These are phyloP conservation scores for Mycena floridula DNA, from an alignment of 768 basidiomycete species.

Conservation along the genomic window DNA sequence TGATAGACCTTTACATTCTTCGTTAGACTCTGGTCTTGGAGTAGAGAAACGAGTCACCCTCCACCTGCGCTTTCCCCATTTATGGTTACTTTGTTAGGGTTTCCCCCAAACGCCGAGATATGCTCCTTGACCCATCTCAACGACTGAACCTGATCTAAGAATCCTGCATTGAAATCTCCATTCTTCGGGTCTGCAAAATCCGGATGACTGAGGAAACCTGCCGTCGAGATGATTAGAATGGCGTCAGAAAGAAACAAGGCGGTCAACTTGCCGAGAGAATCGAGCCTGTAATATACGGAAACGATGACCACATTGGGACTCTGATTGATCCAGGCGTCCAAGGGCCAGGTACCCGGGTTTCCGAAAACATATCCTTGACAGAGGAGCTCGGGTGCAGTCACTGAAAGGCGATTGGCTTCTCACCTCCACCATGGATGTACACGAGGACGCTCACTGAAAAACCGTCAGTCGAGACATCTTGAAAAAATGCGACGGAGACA, in stretches of 20 bases:
- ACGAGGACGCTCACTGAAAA: constrained; percentile 37
- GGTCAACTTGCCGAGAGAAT: constrained; percentile 57
- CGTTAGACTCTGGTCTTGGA: too few relatives aligned
- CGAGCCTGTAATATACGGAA: constrained; percentile 61
- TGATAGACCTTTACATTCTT: too few relatives aligned
- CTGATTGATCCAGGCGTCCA: constrained; percentile 60
- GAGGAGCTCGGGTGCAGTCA: neutral
- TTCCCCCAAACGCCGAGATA: constrained; percentile 33
- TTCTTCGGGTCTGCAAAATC: constrained; percentile 31
- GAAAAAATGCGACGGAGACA: neutral
- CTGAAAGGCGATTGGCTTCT: neutral
- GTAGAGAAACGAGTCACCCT: too few relatives aligned
- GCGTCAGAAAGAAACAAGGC: too few relatives aligned
- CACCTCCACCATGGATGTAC: constrained; percentile 46
- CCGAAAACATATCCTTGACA: constrained; percentile 53
- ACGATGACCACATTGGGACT: constrained; percentile 57
- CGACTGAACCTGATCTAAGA: constrained; percentile 45
- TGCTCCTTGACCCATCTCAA: constrained; percentile 32
- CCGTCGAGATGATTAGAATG: too few relatives aligned
- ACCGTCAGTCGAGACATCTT: neutral
- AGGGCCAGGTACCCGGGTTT: constrained; percentile 70
- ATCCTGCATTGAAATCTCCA: constrained; percentile 49
- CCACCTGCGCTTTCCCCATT: constrained; percentile 61
- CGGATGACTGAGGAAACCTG: too few relatives aligned
- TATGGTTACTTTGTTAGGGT: constrained; percentile 35